phyloP scores from a whole-genome alignment of 2,329 filamentous ascomycete genomes.

The Coleophoma eucalyptorum region DNA sequence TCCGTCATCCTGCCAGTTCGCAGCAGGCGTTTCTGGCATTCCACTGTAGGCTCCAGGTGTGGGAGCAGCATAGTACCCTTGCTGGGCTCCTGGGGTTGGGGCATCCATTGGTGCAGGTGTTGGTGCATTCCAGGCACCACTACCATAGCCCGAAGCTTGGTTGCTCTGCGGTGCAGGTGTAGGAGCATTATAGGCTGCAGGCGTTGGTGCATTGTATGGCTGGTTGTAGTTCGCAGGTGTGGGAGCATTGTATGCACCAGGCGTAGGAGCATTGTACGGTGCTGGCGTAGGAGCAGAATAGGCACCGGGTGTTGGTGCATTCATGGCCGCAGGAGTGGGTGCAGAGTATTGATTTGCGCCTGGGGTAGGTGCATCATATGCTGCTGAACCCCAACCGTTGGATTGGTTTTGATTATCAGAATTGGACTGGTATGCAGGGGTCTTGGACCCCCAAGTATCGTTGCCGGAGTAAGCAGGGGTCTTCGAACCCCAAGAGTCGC shows the following conservation, averaged over 20 bases:
- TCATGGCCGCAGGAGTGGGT: constrained; percentile 58
- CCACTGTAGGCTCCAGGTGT: constrained; percentile 29
- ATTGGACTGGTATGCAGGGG: constrained; percentile 57
- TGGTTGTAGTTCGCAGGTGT: constrained; percentile 39
- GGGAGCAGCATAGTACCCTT: constrained; percentile 26
- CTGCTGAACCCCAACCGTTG: constrained; percentile 36
- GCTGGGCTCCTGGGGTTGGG: constrained; percentile 40
- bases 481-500: constrained; percentile 61
- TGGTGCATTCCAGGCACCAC: constrained; percentile 34
- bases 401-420: constrained; percentile 17
- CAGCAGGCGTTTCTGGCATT: constrained; percentile 57
- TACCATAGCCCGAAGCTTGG: constrained; percentile 57
- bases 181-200: constrained; percentile 43
- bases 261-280: constrained; percentile 41
- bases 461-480: constrained; percentile 67
- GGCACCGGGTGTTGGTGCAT: constrained; percentile 69
- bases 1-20: constrained; percentile 36
- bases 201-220: constrained; percentile 32
- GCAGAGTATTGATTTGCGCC: constrained; percentile 53
- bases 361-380: constrained; percentile 68
- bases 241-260: constrained; percentile 58
- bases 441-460: constrained; percentile 63
- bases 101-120: constrained; percentile 46
- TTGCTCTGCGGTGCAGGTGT: constrained; percentile 61
- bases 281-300: constrained; percentile 42